A percentile compares a stretch with the other conserved stretches of the same genome.
phyloP scores from a whole-genome alignment of 1,284 basidiomycete species.

The Ganoderma boninense region DNA sequence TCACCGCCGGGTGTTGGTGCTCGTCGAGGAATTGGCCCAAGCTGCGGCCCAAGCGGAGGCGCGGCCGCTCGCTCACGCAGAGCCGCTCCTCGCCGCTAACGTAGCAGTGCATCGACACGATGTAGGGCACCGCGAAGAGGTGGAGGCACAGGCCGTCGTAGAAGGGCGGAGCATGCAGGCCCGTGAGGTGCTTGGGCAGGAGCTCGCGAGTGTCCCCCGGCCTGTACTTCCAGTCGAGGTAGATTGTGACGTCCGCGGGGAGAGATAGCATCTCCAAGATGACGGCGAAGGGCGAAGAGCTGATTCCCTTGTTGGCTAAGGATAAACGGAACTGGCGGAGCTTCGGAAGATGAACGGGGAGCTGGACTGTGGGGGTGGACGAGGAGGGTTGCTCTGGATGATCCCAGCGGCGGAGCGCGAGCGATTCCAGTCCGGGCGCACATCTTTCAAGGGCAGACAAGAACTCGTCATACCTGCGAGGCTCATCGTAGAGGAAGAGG shows the following conservation, averaged over 20 bases:
- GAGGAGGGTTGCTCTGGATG: neutral
- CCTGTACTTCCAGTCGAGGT: neutral
- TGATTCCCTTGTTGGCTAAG: too few relatives aligned
- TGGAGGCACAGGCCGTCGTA: neutral
- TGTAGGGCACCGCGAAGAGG: neutral
- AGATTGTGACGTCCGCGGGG: neutral
- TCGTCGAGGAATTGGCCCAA: neutral
- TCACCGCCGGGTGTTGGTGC: neutral
- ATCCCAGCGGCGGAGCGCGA: neutral
- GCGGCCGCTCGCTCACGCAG: neutral
- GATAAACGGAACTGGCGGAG: too few relatives aligned
- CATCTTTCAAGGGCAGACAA: neutral
- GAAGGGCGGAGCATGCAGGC: neutral
- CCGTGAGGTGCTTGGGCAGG: neutral
- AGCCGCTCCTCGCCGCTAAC: neutral
- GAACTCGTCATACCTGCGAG: neutral
- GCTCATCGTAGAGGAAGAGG: neutral
- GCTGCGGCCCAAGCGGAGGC: neutral
- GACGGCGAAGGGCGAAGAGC: too few relatives aligned
- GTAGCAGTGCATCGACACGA: neutral
- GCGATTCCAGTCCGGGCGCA: neutral
- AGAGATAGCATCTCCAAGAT: neutral
- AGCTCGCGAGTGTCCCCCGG: neutral
- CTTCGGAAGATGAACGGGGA: too few relatives aligned
- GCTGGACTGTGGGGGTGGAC: too few relatives aligned